Evolutionary conservation across 202 grass and related monocot genomes (phyloP).

Genomic region (Cymbopogon flexuosus): DNA sequence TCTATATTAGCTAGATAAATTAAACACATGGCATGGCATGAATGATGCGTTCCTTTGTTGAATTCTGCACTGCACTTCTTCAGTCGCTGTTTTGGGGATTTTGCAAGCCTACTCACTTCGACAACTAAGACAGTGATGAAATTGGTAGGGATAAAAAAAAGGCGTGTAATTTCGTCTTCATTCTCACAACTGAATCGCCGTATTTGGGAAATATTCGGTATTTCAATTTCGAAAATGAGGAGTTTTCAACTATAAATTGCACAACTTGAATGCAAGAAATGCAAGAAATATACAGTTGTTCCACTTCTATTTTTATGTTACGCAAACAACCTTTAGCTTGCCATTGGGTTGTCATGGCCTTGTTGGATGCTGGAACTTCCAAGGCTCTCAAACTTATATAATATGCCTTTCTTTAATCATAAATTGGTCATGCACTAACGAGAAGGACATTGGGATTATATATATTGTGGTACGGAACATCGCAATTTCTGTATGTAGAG

Average conservation of each 20-base stretch:
- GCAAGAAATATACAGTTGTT: background rate
- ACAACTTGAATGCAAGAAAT: background rate
- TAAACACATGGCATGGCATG: background rate
- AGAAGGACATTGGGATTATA: conserved; percentile 1
- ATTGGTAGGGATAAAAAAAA: background rate
- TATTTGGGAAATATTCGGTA: background rate
- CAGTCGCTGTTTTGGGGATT: background rate
- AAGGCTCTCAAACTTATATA: conserved; percentile 3
- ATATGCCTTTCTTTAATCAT: background rate
- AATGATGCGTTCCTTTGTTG: background rate
- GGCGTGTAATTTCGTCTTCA: background rate
- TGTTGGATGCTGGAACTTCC: background rate
- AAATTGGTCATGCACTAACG: background rate
- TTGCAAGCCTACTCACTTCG: background rate
- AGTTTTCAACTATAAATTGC: background rate
- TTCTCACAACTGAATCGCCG: background rate
- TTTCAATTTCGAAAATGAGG: background rate
- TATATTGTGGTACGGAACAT: background rate
- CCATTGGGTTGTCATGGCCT: background rate
- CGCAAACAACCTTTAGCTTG: background rate
- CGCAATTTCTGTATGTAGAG: background rate
- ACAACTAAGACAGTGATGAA: background rate
- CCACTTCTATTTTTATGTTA: background rate
- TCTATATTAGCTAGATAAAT: background rate
- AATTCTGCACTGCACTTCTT: background rate